A percentile compares a stretch with the other conserved stretches of the same genome.
These are phyloP conservation scores for Apiospora saccharicola DNA, from an alignment of 2,329 filamentous ascomycete genomes.

Conservation along the genomic window DNA sequence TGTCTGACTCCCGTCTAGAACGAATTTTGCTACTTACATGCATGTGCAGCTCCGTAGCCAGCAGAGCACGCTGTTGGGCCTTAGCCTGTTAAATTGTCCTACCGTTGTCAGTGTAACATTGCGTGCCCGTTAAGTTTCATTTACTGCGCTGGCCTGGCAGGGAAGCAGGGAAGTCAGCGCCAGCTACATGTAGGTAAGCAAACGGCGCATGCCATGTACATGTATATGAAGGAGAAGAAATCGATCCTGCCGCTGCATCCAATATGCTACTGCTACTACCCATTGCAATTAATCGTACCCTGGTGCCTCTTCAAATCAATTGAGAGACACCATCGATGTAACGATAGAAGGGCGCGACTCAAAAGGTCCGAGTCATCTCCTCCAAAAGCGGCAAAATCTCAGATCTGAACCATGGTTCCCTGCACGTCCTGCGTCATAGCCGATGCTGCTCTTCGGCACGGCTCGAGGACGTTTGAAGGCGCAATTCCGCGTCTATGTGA, in stretches of 20 bases:
- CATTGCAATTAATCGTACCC: conserved; percentile 14
- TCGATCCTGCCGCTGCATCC: conserved; percentile 6
- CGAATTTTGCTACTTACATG: neutral
- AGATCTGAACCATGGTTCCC: conserved; percentile 25
- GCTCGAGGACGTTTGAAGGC: conserved; percentile 25
- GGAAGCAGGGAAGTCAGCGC: neutral
- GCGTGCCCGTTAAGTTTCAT: conserved; percentile 1
- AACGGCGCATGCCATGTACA: neutral
- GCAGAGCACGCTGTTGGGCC: neutral
- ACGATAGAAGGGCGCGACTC: conserved; percentile 20
- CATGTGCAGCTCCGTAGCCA: neutral
- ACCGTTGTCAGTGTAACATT: conserved; percentile 14
- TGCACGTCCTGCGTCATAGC: conserved; percentile 23
- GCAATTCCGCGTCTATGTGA: conserved; percentile 24
- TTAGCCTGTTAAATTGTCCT: neutral
- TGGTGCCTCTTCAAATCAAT: neutral
- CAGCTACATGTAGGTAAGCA: neutral
- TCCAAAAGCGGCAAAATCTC: conserved; percentile 22
- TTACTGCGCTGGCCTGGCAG: neutral
- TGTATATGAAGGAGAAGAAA: neutral
- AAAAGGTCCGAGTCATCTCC: conserved; percentile 22
- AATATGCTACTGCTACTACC: neutral
- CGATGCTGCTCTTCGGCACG: conserved; percentile 26
- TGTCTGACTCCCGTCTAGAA: neutral
- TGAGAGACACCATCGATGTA: conserved; percentile 17